Evolutionary conservation across 495 filamentous ascomycete genomes (phyloP), one percentile per base, ranked within the genome.

Genomic region (Aspergillus homomorphus): DNA sequence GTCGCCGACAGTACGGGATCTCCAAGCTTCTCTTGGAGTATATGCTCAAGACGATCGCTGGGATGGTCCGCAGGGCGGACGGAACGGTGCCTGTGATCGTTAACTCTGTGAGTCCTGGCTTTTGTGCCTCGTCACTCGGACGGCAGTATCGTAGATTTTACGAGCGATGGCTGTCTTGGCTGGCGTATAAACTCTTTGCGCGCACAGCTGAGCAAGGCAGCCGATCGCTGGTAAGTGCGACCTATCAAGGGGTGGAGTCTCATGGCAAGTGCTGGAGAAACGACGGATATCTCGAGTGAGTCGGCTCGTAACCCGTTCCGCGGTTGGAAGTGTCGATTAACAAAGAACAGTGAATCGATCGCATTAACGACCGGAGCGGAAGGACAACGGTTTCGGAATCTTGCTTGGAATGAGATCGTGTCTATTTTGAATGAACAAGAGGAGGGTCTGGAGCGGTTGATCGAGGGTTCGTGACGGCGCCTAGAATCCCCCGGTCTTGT

Each of bases 201-300:
- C 70, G 80, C 1, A 78, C 72, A 1, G 64, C 76, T 0, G 81
- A 84, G 57, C 71, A 78, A 44, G 82, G 82, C 1, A 74, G 74
- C 50, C 71, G 81, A 19, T 75, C 74, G 15, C 56, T 84, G 20
- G 79, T 83, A n/a, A 80, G 78, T 53, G 80, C 74, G 0, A 78
- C 77, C 3, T 64, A 71, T 21, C 68, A 80, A 51, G 81, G 79
- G 0, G 56, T 59, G 1, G 80, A 82, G 53, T 77, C 77, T 22
- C 76, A 81, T 56, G 82, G 81, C 0, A 72, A 61, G 60, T 77
- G 77, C 55, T 85, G 80, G 82, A 66, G 70, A 20, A 76, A 72
- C 48, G 74, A 77, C 67, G 73, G 69, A 14, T 76, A 77, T 61
- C 57, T 77, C 0, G 73, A 77, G 76, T 79, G 70, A 60, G 76